These are phyloP conservation scores for Gnomoniopsis smithogilvyi DNA, from an alignment of 2,329 filamentous ascomycete species.

Conservation along the genomic window DNA sequence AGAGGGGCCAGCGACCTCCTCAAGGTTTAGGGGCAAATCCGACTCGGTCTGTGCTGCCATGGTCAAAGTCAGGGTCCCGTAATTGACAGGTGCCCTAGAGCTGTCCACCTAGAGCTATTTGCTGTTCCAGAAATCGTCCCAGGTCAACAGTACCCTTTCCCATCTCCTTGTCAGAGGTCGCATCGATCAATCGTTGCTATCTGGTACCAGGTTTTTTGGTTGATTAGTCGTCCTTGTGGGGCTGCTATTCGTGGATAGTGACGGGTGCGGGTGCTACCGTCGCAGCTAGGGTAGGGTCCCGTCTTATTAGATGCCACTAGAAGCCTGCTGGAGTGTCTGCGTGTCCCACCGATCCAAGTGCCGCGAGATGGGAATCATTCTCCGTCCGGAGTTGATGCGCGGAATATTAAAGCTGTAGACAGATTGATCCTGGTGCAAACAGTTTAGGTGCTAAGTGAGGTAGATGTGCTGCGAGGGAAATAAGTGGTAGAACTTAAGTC, in stretches of 20 bases:
- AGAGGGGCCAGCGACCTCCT: background rate
- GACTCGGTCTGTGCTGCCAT: slow-evolving; percentile 5
- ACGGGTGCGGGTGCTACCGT: background rate
- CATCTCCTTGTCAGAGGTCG: background rate
- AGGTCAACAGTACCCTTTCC: background rate
- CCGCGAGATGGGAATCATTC: background rate
- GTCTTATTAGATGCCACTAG: background rate
- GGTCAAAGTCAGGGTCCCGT: background rate
- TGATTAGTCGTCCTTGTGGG: background rate
- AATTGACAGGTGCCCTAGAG: background rate
- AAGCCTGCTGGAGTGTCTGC: background rate
- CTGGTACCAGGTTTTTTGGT: background rate
- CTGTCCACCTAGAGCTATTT: background rate
- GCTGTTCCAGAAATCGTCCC: background rate
- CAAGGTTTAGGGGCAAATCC: background rate
- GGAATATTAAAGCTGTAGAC: no score
- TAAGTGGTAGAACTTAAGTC: no score
- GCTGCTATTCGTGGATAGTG: background rate
- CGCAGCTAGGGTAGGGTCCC: background rate
- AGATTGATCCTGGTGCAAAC: no score
- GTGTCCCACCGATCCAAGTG: no score
- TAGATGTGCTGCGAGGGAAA: no score
- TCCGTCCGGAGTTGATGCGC: no score
- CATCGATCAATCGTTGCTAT: background rate
- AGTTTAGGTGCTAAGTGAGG: no score